Evolutionary conservation across 2,329 filamentous ascomycete species (phyloP), one percentile per base, ranked within the genome.

Genomic region (Diaporthe vaccinii): DNA sequence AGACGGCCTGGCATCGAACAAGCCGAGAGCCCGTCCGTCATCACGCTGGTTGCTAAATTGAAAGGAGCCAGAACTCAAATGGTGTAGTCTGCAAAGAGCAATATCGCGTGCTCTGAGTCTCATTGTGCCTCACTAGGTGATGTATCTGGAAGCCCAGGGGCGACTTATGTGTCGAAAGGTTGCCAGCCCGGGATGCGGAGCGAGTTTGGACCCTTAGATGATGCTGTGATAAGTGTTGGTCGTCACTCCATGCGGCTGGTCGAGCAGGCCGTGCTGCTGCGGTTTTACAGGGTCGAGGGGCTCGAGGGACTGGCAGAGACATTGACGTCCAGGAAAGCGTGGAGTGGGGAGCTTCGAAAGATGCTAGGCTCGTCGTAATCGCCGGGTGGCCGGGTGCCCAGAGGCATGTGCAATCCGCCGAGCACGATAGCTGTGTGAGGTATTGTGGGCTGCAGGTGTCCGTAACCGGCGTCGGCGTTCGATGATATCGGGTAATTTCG

Each of bases 11-110:
- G 51, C 76, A 84, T 46, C 82, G 79, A 82, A 55, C 83, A 85
- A 77, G 62, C 82, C 74, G 82, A 84, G 59, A 81, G 86, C 72
- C 82, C 83, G 15, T 79, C 82, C 3, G 78, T 80, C 39, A 75
- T 86, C n/a, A 80, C 89, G 77, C 82, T 89, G 77, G 85, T 84
- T 6, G 85, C 87, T 25, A 82, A 84, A 15, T 89, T 87, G 87
- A 81, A 84, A 73, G 86, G 84, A 0, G 82, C 83, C 28, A 83
- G 82, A 20, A 83, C 83, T 7, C 86, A 89, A 3, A 28, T 1
- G 17, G 36, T n/a, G 36, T 57, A 22, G 20, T 3, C 10, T 39
- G 39, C 34, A 17, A 36, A 7, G 14, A 17, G n/a, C 36, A 3
- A 28, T 28, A 17, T 12, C 22, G n/a, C 57, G 28, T 15, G 31